These are phyloP conservation scores for Hypoxylon sp. DNA, from an alignment of 2,329 filamentous ascomycete genomes.

Conservation along the genomic window DNA sequence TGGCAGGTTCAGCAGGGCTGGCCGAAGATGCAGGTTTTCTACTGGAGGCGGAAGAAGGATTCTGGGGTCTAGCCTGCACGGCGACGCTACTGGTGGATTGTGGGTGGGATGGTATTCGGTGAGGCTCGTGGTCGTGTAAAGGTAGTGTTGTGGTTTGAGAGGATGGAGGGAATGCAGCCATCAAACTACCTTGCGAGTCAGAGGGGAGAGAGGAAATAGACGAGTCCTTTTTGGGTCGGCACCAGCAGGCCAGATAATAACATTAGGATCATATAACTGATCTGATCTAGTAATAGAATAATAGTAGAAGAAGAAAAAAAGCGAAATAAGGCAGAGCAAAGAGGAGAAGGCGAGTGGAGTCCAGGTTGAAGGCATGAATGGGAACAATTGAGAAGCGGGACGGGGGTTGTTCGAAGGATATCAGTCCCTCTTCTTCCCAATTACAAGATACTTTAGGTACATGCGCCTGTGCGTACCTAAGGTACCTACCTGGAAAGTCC, in stretches of 20 bases:
- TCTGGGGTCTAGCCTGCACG: constrained; percentile 23
- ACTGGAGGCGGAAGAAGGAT: constrained; percentile 23
- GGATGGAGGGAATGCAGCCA: constrained; percentile 37
- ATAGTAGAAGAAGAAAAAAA: constrained; percentile 15
- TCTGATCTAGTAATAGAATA: constrained; percentile 24
- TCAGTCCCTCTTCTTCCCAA: background rate
- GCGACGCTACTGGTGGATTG: constrained; percentile 26
- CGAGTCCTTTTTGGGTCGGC: constrained; percentile 24
- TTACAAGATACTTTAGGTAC: background rate
- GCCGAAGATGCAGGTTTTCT: constrained; percentile 29
- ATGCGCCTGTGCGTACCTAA: constrained; percentile 7
- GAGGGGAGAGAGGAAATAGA: too few relatives aligned
- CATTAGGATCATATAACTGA: constrained; percentile 32
- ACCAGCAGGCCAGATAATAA: constrained; percentile 24
- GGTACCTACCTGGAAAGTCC: constrained; percentile 9
- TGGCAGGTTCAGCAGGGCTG: constrained; percentile 24
- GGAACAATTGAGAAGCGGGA: constrained; percentile 36
- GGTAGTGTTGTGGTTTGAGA: constrained; percentile 33
- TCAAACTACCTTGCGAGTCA: constrained; percentile 33
- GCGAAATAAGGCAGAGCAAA: constrained; percentile 23
- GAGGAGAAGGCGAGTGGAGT: constrained; percentile 7
- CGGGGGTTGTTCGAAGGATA: constrained; percentile 35
- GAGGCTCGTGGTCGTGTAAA: constrained; percentile 38
- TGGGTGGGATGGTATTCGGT: constrained; percentile 33
- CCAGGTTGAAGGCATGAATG: constrained; percentile 34